Conservation (phyloP, 305 asterid genomes). For the Solanum hybrid region DNA sequence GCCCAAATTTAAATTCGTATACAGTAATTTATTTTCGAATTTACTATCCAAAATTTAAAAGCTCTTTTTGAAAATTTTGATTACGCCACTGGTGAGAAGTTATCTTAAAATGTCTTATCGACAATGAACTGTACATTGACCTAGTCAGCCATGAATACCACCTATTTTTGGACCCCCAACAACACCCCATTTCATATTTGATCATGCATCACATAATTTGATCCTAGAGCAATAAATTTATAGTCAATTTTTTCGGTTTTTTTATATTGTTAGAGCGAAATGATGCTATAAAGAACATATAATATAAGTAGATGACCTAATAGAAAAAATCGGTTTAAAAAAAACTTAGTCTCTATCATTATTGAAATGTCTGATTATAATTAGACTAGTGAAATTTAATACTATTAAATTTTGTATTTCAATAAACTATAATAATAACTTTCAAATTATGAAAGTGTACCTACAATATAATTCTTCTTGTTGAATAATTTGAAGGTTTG, state of each 20-base stretch:
- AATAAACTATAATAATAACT: neutral
- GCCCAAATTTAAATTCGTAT: too few relatives aligned
- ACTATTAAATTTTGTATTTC: neutral
- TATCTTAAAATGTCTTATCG: neutral
- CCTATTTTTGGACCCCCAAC: neutral
- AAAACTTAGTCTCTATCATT: neutral
- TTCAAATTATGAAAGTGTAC: neutral
- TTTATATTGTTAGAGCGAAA: accelerated
- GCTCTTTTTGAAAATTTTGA: too few relatives aligned
- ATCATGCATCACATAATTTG: neutral
- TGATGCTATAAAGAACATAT: neutral
- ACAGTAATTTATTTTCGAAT: too few relatives aligned
- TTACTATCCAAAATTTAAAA: too few relatives aligned
- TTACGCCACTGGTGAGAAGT: neutral
- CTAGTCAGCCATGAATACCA: neutral
- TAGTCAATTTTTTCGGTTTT: neutral
- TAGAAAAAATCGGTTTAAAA: neutral
- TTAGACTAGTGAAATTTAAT: neutral
- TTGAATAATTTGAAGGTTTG: neutral
- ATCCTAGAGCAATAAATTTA: neutral
- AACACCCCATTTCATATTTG: neutral
- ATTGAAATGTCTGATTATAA: neutral
- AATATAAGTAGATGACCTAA: neutral
- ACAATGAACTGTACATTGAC: neutral
- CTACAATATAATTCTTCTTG: neutral